Base-by-base conservation (phyloP, 495 filamentous ascomycete genomes). In the Oidiodendron maius region DNA sequence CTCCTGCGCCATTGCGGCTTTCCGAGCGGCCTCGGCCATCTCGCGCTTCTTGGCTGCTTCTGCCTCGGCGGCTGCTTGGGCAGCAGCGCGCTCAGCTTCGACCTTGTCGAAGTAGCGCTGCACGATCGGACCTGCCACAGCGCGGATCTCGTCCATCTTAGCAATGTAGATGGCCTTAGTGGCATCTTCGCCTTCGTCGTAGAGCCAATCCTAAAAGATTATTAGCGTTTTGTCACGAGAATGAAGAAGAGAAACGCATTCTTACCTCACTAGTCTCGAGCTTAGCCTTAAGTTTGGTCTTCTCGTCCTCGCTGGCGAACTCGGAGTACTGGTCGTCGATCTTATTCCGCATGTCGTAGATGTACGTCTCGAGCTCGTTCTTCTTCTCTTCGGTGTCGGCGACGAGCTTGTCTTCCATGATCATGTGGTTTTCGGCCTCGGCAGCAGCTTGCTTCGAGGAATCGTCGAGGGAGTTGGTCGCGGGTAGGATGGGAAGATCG, bases 321-420 rank as follows among this genome's bases (percentile, higher is more conserved):
- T 91, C 83, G 46, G 89, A 72, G 68, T 93, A 96, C 55, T 86
- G 77, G 53, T 90, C 89, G 58, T 95, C 87, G 40, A 96, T 77
- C 79, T 96, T 96, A 71, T 89, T 88, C 53, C 91, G 83, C 60
- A 94, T 75, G 58, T 96, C 88, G 69, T 99, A 99, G 74, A 97
- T 96, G 67, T 82, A 91, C 30, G 86, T 82, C 75, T 99, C 93
- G 34, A 99, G 85, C 66, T 96, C 93, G 73, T 99, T 99, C 88
- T 97, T 97, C 78, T 93, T 94, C 74, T 97, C 89, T 63, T 97
- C 93, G 18, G 93, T 99, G 66, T 97, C 94, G 46, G 89, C 89
- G 35, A 99, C 91, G 30, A 96, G 80, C 76, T 97, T 99, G 72
- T 99, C 93, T 65, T 97, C 89, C 83, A 93, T 91, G 62, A 89